These are phyloP conservation scores for Voacanga thouarsii DNA, from an alignment of 257 asterid genomes.

Conservation along the genomic window DNA sequence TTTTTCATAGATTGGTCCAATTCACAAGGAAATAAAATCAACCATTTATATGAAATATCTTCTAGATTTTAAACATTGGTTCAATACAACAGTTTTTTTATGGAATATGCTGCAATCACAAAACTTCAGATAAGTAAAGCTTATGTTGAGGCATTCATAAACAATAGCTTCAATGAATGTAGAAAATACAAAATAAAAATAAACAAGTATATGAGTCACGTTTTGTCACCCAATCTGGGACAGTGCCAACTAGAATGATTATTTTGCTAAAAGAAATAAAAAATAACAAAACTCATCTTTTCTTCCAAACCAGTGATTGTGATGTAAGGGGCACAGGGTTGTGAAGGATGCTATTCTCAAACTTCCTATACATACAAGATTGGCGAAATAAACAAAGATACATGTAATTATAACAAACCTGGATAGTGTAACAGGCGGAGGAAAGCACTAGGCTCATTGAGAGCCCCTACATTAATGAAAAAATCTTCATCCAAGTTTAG, in stretches of 20 bases:
- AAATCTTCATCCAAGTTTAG: conserved; percentile 49
- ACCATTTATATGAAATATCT: no score
- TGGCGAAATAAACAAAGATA: not conserved
- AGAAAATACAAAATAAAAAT: not conserved
- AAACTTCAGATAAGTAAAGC: not conserved
- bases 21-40: no score
- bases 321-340: not conserved
- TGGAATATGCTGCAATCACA: not conserved
- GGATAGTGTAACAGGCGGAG: conserved; percentile 61
- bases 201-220: not conserved
- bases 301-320: not conserved
- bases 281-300: not conserved
- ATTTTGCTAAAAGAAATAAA: not conserved
- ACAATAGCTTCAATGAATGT: not conserved
- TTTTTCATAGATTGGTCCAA: no score
- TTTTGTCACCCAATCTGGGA: not conserved
- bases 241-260: not conserved
- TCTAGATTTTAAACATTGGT: no score
- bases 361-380: not conserved
- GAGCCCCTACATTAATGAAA: conserved; percentile 49
- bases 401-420: conserved; percentile 23
- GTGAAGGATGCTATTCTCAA: not conserved
- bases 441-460: conserved; percentile 33
- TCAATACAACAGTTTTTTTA: no score
- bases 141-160: not conserved